Evolutionary conservation across 306 rosid genomes (phyloP), one percentile per base, ranked within the genome.

Genomic region (Herpetospermum pedunculosum): DNA sequence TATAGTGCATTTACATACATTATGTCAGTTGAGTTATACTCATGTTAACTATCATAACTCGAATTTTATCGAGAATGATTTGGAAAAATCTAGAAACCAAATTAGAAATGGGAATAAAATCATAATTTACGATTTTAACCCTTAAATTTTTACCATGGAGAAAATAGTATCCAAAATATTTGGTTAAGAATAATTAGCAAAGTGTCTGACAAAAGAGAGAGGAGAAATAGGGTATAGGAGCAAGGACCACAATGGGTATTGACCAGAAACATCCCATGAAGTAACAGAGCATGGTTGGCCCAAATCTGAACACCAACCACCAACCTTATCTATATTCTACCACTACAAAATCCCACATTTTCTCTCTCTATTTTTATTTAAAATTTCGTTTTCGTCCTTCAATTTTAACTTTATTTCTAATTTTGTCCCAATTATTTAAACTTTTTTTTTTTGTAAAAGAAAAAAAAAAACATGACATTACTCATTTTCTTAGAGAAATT

Each of bases 231-330:
- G 35, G 32, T 26, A 28, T 57, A 57, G 68, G 10, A 3, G 28
- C 35, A 35, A 16, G 70, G 70, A 63, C 29, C 70, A 63, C 46
- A 35, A 0, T 8, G 28, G 25, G 11, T 4, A 32, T 60, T 63
- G 70, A 63, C 46, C 29, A 35, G 13, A 63, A 37, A 63, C 70
- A 63, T 63, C 70, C 70, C 70, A 63, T 63, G 70, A 63, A 35
- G 18, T 3, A 63, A n/a, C 47, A 63, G 44, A 58, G 5, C 68
- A 10, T 63, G 70, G 70, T 35, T 63, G 16, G 29, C 47, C 70
- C 70, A 35, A 63, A 63, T 63, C 70, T 63, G 18, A 63, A 63
- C 16, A n/a, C 47, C 70, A 60, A 30, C 43, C 43, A 60, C 67
- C 67, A 58, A 12, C 65, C 68, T 15, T 59, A 30, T 59, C 69